Percentiles rank a stretch among this genome's conserved stretches.
These are phyloP conservation scores for Hyphopichia wangnamkhiaoensis DNA, from an alignment of 1,139 yeast genomes.

Conservation along the genomic window DNA sequence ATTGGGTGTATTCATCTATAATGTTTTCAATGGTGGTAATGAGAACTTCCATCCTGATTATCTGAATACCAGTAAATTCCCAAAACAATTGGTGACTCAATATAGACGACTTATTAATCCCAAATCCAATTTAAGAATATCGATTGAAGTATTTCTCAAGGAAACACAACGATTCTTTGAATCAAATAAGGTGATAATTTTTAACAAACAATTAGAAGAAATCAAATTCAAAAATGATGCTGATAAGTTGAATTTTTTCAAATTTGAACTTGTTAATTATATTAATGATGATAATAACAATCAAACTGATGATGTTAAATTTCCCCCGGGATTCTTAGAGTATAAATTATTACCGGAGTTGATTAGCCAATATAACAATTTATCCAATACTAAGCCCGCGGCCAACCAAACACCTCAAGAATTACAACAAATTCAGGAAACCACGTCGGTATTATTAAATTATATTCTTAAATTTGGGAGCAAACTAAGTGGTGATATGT, in stretches of 20 bases:
- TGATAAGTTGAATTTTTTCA: constrained; percentile 57
- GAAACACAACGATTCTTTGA: constrained; percentile 44
- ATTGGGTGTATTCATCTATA: constrained; percentile 57
- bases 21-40: constrained; percentile 36
- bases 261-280: constrained; percentile 37
- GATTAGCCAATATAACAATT: constrained; percentile 33
- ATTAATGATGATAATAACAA: constrained; percentile 16
- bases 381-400: constrained; percentile 21
- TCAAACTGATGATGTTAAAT: constrained; percentile 20
- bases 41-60: no score
- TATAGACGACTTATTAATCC: constrained; percentile 24
- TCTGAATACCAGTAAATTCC: constrained; percentile 7
- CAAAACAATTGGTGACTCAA: constrained; percentile 14
- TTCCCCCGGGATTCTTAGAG: constrained; percentile 65
- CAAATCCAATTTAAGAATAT: constrained; percentile 41
- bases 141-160: constrained; percentile 51
- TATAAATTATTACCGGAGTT: constrained; percentile 70
- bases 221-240: constrained; percentile 49
- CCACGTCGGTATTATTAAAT: constrained; percentile 44
- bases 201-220: constrained; percentile 53
- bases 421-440: constrained; percentile 36
- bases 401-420: constrained; percentile 31
- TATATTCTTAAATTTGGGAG: constrained; percentile 48
- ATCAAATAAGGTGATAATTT: constrained; percentile 44
- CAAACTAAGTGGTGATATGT: constrained; percentile 38